Evolutionary conservation across 345 rosid species (phyloP), one percentile per base, ranked within the genome.

Genomic region (Theobroma cacao): DNA sequence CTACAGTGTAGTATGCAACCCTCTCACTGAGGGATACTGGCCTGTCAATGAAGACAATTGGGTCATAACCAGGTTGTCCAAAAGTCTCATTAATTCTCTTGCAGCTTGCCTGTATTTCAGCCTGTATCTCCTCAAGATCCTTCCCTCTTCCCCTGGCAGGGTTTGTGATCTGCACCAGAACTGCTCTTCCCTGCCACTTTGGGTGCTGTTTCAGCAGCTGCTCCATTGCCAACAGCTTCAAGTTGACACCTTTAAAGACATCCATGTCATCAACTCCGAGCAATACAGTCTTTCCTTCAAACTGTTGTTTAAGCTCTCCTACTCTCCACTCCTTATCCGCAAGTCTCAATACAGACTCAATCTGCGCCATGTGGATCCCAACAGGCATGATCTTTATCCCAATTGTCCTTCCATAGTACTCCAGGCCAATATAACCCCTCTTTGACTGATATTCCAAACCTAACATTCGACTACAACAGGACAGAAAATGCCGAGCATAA

Each of bases 401-500:
- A 75, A 91, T 86, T 5, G 95, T 90, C 84, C 95, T 85, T 22
- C 95, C 95, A 84, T 85, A 90, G 77, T 91, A 91, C 56, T 91
- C 95, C 83, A 91, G 70, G 7, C 95, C 92, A 34, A 91, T 91
- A 76, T 91, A 91, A 65, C 93, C 95, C 78, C 95, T 83, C 83
- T 90, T 88, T 12, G 95, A 91, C 80, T 91, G 92, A 82, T 91
- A 90, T 68, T 90, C 93, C 81, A 91, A 72, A 65, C 93, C 93
- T 72, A 91, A 67, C 90, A 91, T 91, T 41, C 93, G 86, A 70
- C 95, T 90, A 77, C 95, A 91, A 62, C 93, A 91, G 36, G 95
- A 91, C 55, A 91, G 85, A 83, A 91, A 91, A 87, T 91, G 95
- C 22, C 99, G 86, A n/a, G 99, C 99, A 83, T 95, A 95, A 82